phyloP scores from a whole-genome alignment of 176 grass and related monocot genomes.

The Triticum monococcum region DNA sequence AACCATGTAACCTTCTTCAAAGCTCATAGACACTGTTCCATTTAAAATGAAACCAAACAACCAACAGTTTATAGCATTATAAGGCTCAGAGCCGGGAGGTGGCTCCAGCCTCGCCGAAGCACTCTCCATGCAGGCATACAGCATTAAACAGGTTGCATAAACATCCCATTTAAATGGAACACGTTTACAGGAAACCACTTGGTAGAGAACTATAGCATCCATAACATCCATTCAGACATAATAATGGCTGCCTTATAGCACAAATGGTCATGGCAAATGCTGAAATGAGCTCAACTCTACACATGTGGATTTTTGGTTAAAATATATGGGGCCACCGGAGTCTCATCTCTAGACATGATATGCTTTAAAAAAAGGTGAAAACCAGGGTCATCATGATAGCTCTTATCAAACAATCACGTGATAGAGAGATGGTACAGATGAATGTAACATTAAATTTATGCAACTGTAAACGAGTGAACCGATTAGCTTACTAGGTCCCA shows the following conservation, averaged over 20 bases:
- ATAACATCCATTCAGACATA: background rate
- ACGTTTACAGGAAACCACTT: background rate
- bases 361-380: background rate
- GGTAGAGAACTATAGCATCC: background rate
- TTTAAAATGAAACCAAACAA: background rate
- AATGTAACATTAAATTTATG: background rate
- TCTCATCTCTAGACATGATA: background rate
- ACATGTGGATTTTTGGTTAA: background rate
- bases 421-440: background rate
- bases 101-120: background rate
- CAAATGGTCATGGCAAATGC: background rate
- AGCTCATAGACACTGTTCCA: background rate
- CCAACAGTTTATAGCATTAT: background rate
- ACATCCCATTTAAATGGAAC: background rate
- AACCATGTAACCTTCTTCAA: background rate
- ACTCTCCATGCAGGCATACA: background rate
- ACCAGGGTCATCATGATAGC: background rate
- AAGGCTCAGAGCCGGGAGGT: background rate
- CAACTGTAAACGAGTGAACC: background rate
- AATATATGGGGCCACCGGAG: background rate
- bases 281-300: background rate
- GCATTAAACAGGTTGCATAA: background rate
- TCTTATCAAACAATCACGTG: background rate
- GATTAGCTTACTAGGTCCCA: background rate
- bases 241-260: background rate